Base-by-base conservation (phyloP, 257 asterid species). In the Lavandula angustifolia region DNA sequence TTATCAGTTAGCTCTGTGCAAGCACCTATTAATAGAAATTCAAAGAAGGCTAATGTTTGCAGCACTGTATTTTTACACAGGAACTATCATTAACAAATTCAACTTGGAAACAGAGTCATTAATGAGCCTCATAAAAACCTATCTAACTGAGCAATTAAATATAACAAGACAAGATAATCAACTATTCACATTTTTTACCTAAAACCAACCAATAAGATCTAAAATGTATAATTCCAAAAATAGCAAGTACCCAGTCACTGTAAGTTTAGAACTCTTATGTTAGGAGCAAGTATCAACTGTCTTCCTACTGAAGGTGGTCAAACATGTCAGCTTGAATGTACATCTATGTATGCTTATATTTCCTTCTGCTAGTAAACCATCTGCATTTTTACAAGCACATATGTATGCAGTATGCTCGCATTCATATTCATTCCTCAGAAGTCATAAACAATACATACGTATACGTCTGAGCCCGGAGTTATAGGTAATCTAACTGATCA, bases 401-500 rank as follows among this genome's bases (percentile, higher is more conserved):
- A 38, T 9, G 9, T 38, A 38, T 38, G 6, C 18, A 12, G 6
- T 22, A n/a, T n/a, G 11, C 11, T 5, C 14, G 18, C 4, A 37
- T 40, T n/a, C 34, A 22, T 52, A 52, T 51, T 12, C 17, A 50
- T 51, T 11, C 6, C 17, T 11, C 14, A 22, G 27, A 22, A 22
- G 27, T 2, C 27, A 57, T 31, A 44, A 22, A 12, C 8, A 47
- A 27, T 6, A 29, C 12, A 34, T 43, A 38, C 6, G 3, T 42
- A 32, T 59, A 49, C 53, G 4, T 35, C 64, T 11, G 51, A 41
- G 60, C 49, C 55, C n/a, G 34, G 63, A 31, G 54, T 29, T 50
- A 38, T 18, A 37, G 16, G 13, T 11, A 50, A 40, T 44, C 5
- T 29, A 38, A 64, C 32, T 34, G 60, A 42, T 51, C 61, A 29